A percentile compares a stretch with the other conserved stretches of the same genome.
phyloP scores from a whole-genome alignment of 805 yeast genomes.

The Jamesozyma piceae region DNA sequence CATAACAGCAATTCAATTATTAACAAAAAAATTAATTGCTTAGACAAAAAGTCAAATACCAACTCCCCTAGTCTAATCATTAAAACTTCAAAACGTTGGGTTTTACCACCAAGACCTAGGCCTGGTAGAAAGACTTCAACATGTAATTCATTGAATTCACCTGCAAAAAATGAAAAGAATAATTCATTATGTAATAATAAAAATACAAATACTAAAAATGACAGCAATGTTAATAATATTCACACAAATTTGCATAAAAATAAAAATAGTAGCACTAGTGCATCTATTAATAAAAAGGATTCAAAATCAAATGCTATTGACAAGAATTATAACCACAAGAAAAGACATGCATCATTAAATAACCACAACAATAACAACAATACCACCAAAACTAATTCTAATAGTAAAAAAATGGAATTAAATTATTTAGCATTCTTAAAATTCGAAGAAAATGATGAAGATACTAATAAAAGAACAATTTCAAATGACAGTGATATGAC shows the following conservation, averaged over 20 bases:
- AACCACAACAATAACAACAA: not conserved
- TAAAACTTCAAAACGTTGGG: conserved; percentile 72
- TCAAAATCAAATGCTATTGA: not conserved
- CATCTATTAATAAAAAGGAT: not conserved
- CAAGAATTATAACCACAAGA: not conserved
- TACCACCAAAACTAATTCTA: too few relatives aligned
- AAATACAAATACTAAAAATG: not conserved
- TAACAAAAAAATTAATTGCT: not conserved
- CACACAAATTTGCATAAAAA: not conserved
- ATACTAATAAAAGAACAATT: conserved; percentile 1
- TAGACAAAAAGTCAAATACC: not conserved
- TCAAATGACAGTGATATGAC: conserved; percentile 2
- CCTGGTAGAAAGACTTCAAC: conserved; percentile 48
- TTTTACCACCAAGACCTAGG: conserved; percentile 75
- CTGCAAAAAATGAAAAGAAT: conserved; percentile 3
- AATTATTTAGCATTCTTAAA: conserved; percentile 6
- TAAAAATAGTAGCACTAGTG: not conserved
- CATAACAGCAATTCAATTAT: not conserved
- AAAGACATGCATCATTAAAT: not conserved
- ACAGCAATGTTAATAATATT: not conserved
- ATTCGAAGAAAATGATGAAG: conserved; percentile 3
- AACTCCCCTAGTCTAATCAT: conserved; percentile 5
- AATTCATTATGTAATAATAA: not conserved
- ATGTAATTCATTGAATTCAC: conserved; percentile 1
- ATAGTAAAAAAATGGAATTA: not conserved